A percentile compares a stretch with the other conserved stretches of the same genome.
phyloP scores from a whole-genome alignment of 2,329 filamentous ascomycete species.

The Dactylellina cionopaga region DNA sequence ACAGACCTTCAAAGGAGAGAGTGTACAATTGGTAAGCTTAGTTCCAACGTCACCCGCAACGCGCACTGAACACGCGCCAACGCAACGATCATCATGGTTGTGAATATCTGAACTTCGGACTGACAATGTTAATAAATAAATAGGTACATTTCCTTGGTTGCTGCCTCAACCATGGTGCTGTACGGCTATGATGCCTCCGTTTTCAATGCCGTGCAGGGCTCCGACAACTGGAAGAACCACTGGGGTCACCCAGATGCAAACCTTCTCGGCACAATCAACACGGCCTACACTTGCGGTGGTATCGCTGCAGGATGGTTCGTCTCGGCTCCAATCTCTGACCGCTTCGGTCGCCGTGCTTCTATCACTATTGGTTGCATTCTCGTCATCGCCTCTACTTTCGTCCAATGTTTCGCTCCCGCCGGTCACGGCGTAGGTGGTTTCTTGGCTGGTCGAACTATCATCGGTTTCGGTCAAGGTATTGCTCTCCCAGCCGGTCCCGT shows the following conservation, averaged over 20 bases:
- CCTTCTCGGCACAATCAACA: conserved; percentile 71
- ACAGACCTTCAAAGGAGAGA: conserved; percentile 59
- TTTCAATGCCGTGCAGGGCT: conserved; percentile 77
- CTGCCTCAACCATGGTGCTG: conserved; percentile 78
- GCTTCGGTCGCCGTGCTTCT: conserved; percentile 47
- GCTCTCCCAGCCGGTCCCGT: conserved; percentile 74
- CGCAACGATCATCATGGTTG: no score
- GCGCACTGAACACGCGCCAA: background rate
- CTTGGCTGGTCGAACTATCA: conserved; percentile 74
- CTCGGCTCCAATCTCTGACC: conserved; percentile 69
- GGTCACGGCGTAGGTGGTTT: conserved; percentile 71
- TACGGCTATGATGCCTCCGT: conserved; percentile 80
- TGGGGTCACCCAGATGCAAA: conserved; percentile 60
- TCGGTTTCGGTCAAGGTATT: conserved; percentile 76
- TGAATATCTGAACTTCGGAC: no score
- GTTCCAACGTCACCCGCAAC: conserved; percentile 13
- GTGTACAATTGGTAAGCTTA: conserved; percentile 64
- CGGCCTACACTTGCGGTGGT: conserved; percentile 76
- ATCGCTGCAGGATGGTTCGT: conserved; percentile 77
- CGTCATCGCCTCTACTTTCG: conserved; percentile 74
- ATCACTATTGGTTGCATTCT: conserved; percentile 73
- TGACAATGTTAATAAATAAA: conserved; percentile 6
- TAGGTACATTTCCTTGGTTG: conserved; percentile 75
- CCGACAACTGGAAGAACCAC: conserved; percentile 70
- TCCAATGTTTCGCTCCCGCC: conserved; percentile 73